Evolutionary conservation across 495 filamentous ascomycete species (phyloP), one percentile per base, ranked within the genome.

Genomic region (Apiosordaria backusii): DNA sequence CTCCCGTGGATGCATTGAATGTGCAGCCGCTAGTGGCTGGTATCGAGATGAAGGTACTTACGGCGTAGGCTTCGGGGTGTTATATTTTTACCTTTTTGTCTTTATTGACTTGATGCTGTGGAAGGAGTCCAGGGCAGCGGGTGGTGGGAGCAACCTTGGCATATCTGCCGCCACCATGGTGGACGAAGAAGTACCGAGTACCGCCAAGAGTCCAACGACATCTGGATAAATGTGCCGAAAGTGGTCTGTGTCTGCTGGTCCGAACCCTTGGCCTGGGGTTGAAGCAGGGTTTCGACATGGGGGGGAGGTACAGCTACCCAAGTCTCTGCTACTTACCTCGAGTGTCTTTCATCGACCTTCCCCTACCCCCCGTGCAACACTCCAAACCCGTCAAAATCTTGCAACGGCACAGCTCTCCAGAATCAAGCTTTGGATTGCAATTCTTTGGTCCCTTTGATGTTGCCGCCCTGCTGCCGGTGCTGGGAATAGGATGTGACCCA

Each of bases 171-270:
- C 52, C 52, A 13, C n/a, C 52, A 22, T 55, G 18, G 52, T 45
- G 13, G 52, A 4, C 4, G 22, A 55, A 13, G 50, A 22, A 13
- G 52, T 55, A 55, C 52, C 52, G 19, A n/a, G 70, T 72, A 71
- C 70, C 45, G 69, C 71, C 71, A 73, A 70, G 71, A 26, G 55
- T 23, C 65, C 63, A 55, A 64, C 35, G 60, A 57, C 65, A 65
- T 71, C 66, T 72, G 73, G 73, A 73, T 75, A 75, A 75, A 75
- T 73, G 65, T 69, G 65, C 71, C 71, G 69, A 67, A 65, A 69
- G 70, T 64, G 25, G 57, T 57, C 60, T 55, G 60, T 29, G 54
- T 40, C 35, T 45, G 35, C 35, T 45, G 35, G 35, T 45, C 35
- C 10, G 35, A 45, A 13, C 35, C 13, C 35, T 45, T 6, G 35